Base-by-base conservation (phyloP, 2,329 filamentous ascomycete genomes). In the Gyromitra esculenta region DNA sequence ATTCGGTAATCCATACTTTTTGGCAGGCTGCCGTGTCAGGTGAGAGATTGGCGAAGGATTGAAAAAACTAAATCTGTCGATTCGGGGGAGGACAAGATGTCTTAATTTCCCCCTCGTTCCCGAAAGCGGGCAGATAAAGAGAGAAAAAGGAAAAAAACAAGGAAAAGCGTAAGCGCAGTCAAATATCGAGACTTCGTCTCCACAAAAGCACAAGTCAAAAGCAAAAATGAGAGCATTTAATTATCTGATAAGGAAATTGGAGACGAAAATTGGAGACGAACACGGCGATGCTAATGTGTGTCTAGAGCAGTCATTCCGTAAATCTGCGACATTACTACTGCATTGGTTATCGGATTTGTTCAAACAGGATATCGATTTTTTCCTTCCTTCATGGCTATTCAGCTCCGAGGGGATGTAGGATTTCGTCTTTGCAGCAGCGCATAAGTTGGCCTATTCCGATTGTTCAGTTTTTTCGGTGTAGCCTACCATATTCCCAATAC, bases 1-100 rank as follows among this genome's bases (percentile, higher is more conserved):
- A 43, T 63, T 69, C 45, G 56, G 71, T 56, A 73, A 68, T 37
- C 56, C 31, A 52, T 67, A 15, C 39, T 56, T 62, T 68, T 73
- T 41, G n/a, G 25, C n/a, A 13, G 35, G 37, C 57, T 52, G 31
- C 7, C 31, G 45, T 63, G 45, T 18, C 13, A 43, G 21, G 21
- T 45, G 37, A 54, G n/a, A 64, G 68, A 54, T 71, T 67, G 48
- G 68, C 57, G 39, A 62, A 52, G n/a, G 25, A 31, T 31, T 41
- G 41, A 35, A 8, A 70, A 72, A 48, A 18, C 21, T 35, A 43
- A 39, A 31, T 57, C 50, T 67, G 39, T 60, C 41, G 45, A 63
- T 70, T 62, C 18, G n/a, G 31, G 39, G 21, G 35, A 45, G 43
- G 59, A 35, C 43, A 63, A 54, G 59, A 71, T 67, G 48, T 57